A percentile compares a stretch with the other conserved stretches of the same genome.
phyloP scores from a whole-genome alignment of 1,284 basidiomycete genomes.

The Pascua guehoae region DNA sequence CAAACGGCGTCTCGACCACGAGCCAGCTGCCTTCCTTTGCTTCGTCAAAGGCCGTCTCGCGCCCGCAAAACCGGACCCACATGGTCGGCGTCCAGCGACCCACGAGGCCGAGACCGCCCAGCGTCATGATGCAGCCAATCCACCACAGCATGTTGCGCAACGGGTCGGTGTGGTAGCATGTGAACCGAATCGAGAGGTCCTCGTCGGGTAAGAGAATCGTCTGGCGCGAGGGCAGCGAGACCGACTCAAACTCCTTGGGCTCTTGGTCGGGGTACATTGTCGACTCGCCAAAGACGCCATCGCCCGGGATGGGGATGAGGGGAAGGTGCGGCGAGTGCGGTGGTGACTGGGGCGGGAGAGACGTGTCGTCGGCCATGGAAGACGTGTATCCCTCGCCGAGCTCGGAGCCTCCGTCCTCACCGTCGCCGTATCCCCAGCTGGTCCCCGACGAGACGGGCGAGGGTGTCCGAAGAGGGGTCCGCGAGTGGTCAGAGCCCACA shows the following conservation, averaged over 20 bases:
- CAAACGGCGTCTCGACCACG: constrained; percentile 84
- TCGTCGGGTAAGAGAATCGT: constrained; percentile 86
- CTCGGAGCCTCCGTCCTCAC: constrained; percentile 30
- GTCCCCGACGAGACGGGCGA: constrained; percentile 31
- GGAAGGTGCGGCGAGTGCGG: constrained; percentile 45
- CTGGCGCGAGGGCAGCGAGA: constrained; percentile 57
- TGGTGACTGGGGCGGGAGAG: constrained; percentile 46
- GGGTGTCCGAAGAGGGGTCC: constrained; percentile 10
- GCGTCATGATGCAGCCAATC: constrained; percentile 62
- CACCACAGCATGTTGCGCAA: constrained; percentile 72
- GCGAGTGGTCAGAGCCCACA: constrained; percentile 20
- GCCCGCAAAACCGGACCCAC: constrained; percentile 84
- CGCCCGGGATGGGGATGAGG: constrained; percentile 37
- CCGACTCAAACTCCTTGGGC: constrained; percentile 39
- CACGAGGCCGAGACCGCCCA: constrained; percentile 75
- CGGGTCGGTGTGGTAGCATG: constrained; percentile 73
- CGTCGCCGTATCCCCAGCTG: constrained; percentile 44
- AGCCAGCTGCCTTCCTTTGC: constrained; percentile 67
- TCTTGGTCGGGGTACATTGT: constrained; percentile 20
- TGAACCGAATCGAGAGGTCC: constrained; percentile 81
- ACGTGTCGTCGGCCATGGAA: constrained; percentile 49
- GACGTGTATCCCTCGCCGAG: constrained; percentile 39
- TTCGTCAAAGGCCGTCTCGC: constrained; percentile 76
- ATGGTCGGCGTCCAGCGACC: constrained; percentile 90
- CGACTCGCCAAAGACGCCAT: constrained; percentile 47